Evolutionary conservation across 1,284 basidiomycete species (phyloP).

Genomic region (Rhodotorula mucilaginosa): DNA sequence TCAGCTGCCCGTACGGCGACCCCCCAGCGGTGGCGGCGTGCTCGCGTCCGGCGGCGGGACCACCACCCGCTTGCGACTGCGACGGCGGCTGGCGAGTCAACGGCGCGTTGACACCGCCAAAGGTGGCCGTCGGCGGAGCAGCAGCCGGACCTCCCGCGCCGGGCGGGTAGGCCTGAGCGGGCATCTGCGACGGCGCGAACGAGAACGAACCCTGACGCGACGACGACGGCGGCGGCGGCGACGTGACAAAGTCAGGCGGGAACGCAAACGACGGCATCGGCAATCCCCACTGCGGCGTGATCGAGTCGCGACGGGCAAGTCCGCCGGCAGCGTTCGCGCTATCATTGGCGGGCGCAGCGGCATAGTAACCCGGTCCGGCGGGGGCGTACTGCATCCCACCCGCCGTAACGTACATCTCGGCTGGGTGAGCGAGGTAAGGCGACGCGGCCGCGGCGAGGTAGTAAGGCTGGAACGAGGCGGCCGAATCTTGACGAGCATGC

Average conservation of each 20-base stretch:
- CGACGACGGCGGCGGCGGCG: slow-evolving; percentile 10
- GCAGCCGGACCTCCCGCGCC: slow-evolving; percentile 2
- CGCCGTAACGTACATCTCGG: background rate
- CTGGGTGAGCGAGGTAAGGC: slow-evolving; percentile 18
- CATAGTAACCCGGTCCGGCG: background rate
- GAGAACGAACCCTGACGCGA: slow-evolving; percentile 39
- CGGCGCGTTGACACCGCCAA: background rate
- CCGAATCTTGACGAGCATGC: slow-evolving; percentile 18
- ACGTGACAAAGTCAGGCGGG: slow-evolving; percentile 17
- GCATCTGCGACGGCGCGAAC: slow-evolving; percentile 19
- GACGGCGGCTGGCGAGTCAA: background rate
- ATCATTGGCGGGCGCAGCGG: background rate
- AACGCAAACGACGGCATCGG: slow-evolving; percentile 36
- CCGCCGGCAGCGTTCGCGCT: background rate
- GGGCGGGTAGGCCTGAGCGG: slow-evolving; percentile 7
- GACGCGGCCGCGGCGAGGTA: slow-evolving; percentile 14
- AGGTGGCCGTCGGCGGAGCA: slow-evolving; percentile 6
- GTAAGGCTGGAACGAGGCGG: slow-evolving; percentile 14
- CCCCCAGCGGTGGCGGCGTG: too few species aligned
- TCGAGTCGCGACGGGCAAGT: slow-evolving; percentile 31
- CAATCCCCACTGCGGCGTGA: slow-evolving; percentile 21
- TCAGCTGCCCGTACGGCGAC: background rate
- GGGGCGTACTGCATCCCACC: background rate
- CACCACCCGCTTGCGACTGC: background rate
- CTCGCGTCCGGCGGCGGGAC: background rate